Evolutionary conservation across 1,139 yeast genomes (phyloP).

Genomic region (Pichiaceae sp.): DNA sequence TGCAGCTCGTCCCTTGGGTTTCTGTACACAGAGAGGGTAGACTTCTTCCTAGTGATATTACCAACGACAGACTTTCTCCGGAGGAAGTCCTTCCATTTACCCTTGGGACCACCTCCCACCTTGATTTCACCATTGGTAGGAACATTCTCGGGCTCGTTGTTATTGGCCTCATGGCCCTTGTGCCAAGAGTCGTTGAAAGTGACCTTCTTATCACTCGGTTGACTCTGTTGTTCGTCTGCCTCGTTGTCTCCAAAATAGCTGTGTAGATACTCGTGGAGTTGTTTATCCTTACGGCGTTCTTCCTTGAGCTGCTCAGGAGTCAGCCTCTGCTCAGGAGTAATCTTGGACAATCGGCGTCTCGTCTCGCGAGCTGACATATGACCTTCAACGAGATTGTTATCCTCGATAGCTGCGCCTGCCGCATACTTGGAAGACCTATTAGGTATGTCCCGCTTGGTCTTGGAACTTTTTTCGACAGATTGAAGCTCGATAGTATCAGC

Average conservation of each 20-base stretch:
- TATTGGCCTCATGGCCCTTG: too few relatives aligned
- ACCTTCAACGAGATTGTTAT: background rate
- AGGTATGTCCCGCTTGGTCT: too few relatives aligned
- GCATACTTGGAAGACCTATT: too few relatives aligned
- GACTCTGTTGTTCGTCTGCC: background rate
- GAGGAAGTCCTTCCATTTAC: background rate
- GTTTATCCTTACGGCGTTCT: background rate
- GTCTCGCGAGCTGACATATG: background rate
- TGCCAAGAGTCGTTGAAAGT: too few relatives aligned
- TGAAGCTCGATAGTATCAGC: too few relatives aligned
- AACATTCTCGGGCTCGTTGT: background rate
- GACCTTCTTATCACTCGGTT: too few relatives aligned
- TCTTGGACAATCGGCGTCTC: background rate
- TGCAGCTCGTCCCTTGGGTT: slow-evolving; percentile 15
- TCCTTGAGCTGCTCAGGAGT: background rate
- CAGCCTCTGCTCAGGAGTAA: background rate
- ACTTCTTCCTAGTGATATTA: background rate
- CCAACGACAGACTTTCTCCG: background rate
- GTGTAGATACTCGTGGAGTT: background rate
- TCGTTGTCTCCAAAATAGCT: background rate
- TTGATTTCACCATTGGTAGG: background rate
- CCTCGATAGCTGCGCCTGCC: background rate
- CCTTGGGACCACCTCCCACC: too few relatives aligned
- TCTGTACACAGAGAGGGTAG: background rate
- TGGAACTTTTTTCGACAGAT: too few relatives aligned